Evolutionary conservation across 495 filamentous ascomycete genomes (phyloP), one percentile per base, ranked within the genome.

Genomic region (Podospora anserina): DNA sequence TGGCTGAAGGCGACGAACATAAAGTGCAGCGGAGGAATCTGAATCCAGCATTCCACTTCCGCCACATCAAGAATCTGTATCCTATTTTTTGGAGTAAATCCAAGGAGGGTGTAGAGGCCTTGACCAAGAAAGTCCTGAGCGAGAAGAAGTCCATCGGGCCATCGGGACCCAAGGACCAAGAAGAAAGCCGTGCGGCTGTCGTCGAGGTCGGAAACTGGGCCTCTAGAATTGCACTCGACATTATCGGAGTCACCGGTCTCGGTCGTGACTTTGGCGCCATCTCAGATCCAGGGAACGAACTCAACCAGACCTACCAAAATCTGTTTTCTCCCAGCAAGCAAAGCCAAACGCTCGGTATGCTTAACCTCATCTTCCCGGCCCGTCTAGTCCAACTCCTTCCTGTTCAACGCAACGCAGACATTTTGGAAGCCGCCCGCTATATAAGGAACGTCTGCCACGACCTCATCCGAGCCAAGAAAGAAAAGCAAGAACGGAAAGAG

Each of bases 1-100:
- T 97, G 5, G 90, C 92, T 1, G 94, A 97, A 77, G 93, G 93
- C 23, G 90, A 93, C 15, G 91, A 92, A 68, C 93, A 97, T 74
- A 92, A 89, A 81, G 81, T 83, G 59, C 93, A 96, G 82, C 84
- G 94, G 15, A 92, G 88, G 72, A 88, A 89, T 62, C 82, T 97
- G 2, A 87, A 91, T 82, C 93, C 93, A 1, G 93, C 92, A 0
- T 98, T 97, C 73, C 81, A 88, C 15, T 96, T 90, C 74, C 85
- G 92, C 19, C 94, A 96, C 72, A 81, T 97, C 76, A 96, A 96
- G 74, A 87, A 95, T 64, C 83, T 97, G 0, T 95, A 95, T 65
- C 88, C 93, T 0, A 73, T 89, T 2, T 97, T 97, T 79, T 97
- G 92, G 92, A 56, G 70, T 57, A 96, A 96, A 77, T 74, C 80